Evolutionary conservation across 2,329 filamentous ascomycete genomes (phyloP).

Genomic region (Colletotrichum orchidophilum): DNA sequence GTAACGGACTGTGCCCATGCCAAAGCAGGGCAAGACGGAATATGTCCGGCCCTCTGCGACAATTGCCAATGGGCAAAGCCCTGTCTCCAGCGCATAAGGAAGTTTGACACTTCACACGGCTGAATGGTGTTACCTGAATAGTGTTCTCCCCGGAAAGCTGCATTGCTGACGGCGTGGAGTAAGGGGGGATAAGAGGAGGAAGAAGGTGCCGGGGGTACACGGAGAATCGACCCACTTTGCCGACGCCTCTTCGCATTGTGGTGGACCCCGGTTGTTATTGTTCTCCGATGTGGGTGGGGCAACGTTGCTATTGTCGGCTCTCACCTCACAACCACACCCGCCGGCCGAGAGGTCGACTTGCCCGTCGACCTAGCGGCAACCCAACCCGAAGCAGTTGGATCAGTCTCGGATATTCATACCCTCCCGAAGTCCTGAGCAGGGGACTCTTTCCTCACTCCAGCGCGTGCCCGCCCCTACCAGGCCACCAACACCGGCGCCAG

Average conservation of each 20-base stretch:
- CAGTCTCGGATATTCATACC: not conserved
- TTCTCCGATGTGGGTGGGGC: constrained; percentile 17
- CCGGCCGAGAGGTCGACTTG: not conserved
- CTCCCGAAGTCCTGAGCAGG: not conserved
- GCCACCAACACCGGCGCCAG: not conserved
- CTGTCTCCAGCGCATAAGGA: not conserved
- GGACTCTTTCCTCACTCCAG: not conserved
- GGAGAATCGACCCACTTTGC: constrained; percentile 5
- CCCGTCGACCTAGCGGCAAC: not conserved
- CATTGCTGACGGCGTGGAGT: not conserved
- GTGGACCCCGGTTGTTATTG: constrained; percentile 17
- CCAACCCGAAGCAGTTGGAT: not conserved
- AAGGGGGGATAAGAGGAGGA: not conserved
- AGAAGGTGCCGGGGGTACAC: not conserved
- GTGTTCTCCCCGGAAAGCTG: constrained; percentile 11
- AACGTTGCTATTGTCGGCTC: constrained; percentile 4
- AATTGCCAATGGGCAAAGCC: not conserved
- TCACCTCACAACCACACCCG: not conserved
- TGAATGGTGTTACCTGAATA: not conserved
- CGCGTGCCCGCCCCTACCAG: not conserved
- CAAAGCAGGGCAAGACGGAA: not conserved
- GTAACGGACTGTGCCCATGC: not conserved
- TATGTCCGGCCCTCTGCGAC: not conserved
- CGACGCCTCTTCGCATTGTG: constrained; percentile 22
- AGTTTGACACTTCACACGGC: not conserved